Base-by-base conservation (phyloP, 257 asterid genomes). In the Osmanthus fragrans region DNA sequence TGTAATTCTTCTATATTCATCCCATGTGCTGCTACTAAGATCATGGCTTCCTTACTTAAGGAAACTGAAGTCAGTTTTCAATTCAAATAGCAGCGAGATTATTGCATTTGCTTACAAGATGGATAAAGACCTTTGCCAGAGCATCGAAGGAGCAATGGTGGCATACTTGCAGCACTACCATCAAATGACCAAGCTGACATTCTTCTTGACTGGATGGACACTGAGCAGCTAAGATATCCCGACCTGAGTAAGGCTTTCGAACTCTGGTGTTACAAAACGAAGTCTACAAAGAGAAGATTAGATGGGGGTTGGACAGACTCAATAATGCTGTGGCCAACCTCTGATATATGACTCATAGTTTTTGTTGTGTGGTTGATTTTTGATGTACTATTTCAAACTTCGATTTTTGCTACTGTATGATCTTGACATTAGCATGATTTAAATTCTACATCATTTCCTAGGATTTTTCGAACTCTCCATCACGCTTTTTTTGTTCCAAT, bases 241-340 rank as follows among this genome's bases (percentile, higher is more conserved):
- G 94, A 92, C 70, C 82, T 92, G 73, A 92, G 92, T 33, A 97
- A 92, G 84, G 97, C 97, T 40, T 91, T 91, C 71, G 97, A 91
- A 86, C 80, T 92, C 15, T 91, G 97, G 97, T 92, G 97, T 84
- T 92, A 86, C 78, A 80, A 94, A 79, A 87, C 92, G 7, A 92
- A 91, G 81, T 87, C 92, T 34, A 92, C 96, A 4, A 90, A 85
- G 85, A 85, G 96, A 82, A 88, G 97, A 75, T 81, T 92, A 76
- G 85, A 86, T 13, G 90, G 82, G 69, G 84, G 88, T 71, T 82
- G 67, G 87, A 83, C 27, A 32, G 8, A 32, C 79, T 85, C 70
- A 82, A 75, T n/a, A 81, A 76, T 42, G 78, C 77, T 74, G 79
- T 85, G 0, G 77, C 81, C 70, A 78, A 82, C 83, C 90, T 86